These are phyloP conservation scores for Cyathus striatus DNA, from an alignment of 768 basidiomycete genomes.

Conservation along the genomic window DNA sequence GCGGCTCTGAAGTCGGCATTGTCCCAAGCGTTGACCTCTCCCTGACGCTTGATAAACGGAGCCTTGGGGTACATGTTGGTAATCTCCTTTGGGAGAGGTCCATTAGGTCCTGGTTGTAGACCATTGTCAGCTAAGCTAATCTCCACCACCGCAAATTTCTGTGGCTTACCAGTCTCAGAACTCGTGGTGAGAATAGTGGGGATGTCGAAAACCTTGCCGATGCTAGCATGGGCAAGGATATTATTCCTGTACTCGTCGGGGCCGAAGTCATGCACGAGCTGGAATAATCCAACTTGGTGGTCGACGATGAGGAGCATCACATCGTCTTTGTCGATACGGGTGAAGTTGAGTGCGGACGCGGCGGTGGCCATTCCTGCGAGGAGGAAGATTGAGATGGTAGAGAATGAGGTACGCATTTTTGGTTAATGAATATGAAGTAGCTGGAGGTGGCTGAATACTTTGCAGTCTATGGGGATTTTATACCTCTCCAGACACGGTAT, in stretches of 20 bases:
- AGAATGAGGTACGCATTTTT: too few relatives aligned
- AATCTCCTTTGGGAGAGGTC: conserved; percentile 41
- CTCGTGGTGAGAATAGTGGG: conserved; percentile 42
- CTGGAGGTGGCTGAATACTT: too few relatives aligned
- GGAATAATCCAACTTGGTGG: conserved; percentile 43
- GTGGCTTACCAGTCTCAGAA: conserved; percentile 31
- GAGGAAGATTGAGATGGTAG: too few relatives aligned
- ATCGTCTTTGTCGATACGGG: conserved; percentile 38
- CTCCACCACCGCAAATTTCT: neutral
- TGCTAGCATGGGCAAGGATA: conserved; percentile 40
- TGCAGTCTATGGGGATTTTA: too few relatives aligned
- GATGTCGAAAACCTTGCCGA: conserved; percentile 39
- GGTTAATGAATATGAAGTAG: too few relatives aligned
- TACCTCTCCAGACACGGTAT: too few relatives aligned
- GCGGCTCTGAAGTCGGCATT: conserved; percentile 41
- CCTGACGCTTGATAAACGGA: conserved; percentile 38
- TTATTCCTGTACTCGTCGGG: conserved; percentile 36
- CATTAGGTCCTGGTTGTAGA: conserved; percentile 40
- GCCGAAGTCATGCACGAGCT: conserved; percentile 35
- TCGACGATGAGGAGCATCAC: conserved; percentile 40
- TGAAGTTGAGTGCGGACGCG: too few relatives aligned
- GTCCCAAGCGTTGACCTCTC: conserved; percentile 51
- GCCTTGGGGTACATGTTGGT: conserved; percentile 39
- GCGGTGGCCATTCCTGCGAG: too few relatives aligned
- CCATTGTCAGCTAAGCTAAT: neutral